phyloP scores from a whole-genome alignment of 208 protist species.

The Crithidia acanthocephali region DNA sequence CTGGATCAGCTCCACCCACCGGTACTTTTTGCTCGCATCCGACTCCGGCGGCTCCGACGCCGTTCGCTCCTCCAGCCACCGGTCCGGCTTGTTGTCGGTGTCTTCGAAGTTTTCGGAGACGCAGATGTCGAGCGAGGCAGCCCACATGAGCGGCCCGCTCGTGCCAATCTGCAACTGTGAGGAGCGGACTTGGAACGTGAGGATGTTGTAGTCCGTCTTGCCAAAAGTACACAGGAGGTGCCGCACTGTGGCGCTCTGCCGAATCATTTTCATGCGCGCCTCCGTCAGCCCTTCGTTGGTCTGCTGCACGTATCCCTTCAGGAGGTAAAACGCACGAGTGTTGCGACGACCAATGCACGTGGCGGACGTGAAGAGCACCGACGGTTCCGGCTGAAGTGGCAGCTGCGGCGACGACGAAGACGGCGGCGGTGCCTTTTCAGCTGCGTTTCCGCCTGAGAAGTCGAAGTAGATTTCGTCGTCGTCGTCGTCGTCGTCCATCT shows the following conservation, averaged over 20 bases:
- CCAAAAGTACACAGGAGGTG: not conserved
- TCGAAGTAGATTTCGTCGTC: constrained; percentile 4
- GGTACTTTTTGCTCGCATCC: not conserved
- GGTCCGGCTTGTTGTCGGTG: not conserved
- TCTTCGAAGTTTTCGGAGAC: not conserved
- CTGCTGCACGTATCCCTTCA: not conserved
- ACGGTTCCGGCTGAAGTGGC: not conserved
- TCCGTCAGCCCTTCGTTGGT: not conserved
- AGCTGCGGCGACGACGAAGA: not conserved
- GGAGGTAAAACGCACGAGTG: not conserved
- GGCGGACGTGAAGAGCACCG: not conserved
- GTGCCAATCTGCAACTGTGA: constrained; percentile 10
- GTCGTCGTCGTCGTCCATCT: not conserved
- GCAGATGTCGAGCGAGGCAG: constrained; percentile 9
- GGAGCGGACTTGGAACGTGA: constrained; percentile 17
- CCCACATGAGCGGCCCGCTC: constrained; percentile 24
- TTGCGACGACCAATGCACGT: constrained; percentile 1
- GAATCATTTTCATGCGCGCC: not conserved
- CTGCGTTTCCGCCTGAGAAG: not conserved
- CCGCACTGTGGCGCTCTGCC: constrained; percentile 8
- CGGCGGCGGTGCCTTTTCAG: not conserved
- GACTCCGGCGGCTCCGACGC: not conserved
- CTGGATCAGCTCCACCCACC: constrained; percentile 17
- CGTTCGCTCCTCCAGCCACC: constrained; percentile 17
- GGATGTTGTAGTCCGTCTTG: constrained; percentile 17